A percentile compares a stretch with the other conserved stretches of the same genome.
phyloP scores from a whole-genome alignment of 2,329 filamentous ascomycete species.

The Seiridium cupressi region DNA sequence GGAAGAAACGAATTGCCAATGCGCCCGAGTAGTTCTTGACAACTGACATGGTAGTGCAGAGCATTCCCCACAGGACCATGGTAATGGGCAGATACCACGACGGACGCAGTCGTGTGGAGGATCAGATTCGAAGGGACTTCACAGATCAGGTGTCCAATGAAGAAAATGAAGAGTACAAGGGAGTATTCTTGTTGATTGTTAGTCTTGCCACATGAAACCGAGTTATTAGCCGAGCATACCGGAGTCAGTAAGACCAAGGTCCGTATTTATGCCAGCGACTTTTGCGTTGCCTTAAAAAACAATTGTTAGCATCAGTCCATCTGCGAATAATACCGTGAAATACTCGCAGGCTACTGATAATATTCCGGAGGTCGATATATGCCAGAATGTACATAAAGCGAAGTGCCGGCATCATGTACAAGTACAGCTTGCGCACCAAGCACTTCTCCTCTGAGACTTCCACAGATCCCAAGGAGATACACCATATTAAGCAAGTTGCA shows the following conservation, averaged over 20 bases:
- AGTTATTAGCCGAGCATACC: not conserved
- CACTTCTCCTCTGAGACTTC: conserved; percentile 56
- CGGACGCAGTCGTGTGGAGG: conserved; percentile 35
- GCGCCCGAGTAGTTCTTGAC: conserved; percentile 26
- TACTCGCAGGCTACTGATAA: not conserved
- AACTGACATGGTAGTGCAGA: conserved; percentile 39
- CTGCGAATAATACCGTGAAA: not conserved
- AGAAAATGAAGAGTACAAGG: conserved; percentile 32
- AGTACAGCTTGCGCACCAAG: conserved; percentile 52
- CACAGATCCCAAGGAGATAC: too few relatives aligned
- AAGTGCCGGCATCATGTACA: conserved; percentile 15
- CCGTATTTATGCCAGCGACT: conserved; percentile 30
- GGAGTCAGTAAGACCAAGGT: conserved; percentile 25
- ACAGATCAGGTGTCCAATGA: conserved; percentile 41
- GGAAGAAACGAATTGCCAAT: conserved; percentile 22
- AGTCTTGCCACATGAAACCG: not conserved
- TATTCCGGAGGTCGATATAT: not conserved
- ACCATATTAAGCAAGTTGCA: too few relatives aligned
- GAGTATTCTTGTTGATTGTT: not conserved
- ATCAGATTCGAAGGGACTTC: conserved; percentile 43
- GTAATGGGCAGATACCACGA: conserved; percentile 34
- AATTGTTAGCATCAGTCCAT: not conserved
- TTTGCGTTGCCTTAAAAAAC: conserved; percentile 29
- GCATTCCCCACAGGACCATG: conserved; percentile 38
- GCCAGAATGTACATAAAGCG: not conserved